Base-by-base conservation (phyloP, 176 grass and related monocot genomes). In the Bonia amplexicaulis region DNA sequence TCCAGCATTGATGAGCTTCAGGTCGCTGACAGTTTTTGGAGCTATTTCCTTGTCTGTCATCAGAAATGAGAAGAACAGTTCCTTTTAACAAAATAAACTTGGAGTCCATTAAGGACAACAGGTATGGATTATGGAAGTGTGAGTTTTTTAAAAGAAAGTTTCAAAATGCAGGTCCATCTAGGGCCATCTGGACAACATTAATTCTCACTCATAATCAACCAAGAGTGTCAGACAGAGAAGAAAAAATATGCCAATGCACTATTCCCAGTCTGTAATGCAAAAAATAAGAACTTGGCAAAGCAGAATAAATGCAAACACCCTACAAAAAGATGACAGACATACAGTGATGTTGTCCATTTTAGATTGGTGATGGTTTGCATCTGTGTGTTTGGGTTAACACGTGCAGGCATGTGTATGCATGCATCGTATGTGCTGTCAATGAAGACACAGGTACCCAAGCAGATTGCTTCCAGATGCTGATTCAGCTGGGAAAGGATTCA, bases 1-100 rank as follows among this genome's bases (percentile, higher is more conserved):
- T 80, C 94, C 94, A 53, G 90, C 94, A 92, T 97, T 97, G 80
- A 97, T 97, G 58, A 97, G 88, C 88, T 97, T 97, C 88, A 97
- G 72, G 73, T 97, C 94, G 71, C 86, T 94, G 82, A 94, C 90
- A 58, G 87, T 92, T 84, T 91, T 97, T 26, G 92, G 94, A 87
- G 74, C 63, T 71, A 92, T 82, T 82, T 91, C 92, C 71, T 86
- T 94, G 73, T 92, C 94, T 97, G 85, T 65, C 47, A 92, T 62
- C 41, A 66, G 33, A 87, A 83, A 84, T 37, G 45, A 62, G 16
- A 90, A 74, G 23, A 84, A 80, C 1, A 83, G 16, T 80, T 70
- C 1, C 11, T 60, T 81, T 81, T 26, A 81, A 76, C 9, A 57
- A 73, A 77, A 25, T 26, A 59, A 74, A 89, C 35, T 53, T 12